These are phyloP conservation scores for Chrysoporthe puriensis DNA, from an alignment of 2,329 filamentous ascomycete genomes.

Conservation along the genomic window DNA sequence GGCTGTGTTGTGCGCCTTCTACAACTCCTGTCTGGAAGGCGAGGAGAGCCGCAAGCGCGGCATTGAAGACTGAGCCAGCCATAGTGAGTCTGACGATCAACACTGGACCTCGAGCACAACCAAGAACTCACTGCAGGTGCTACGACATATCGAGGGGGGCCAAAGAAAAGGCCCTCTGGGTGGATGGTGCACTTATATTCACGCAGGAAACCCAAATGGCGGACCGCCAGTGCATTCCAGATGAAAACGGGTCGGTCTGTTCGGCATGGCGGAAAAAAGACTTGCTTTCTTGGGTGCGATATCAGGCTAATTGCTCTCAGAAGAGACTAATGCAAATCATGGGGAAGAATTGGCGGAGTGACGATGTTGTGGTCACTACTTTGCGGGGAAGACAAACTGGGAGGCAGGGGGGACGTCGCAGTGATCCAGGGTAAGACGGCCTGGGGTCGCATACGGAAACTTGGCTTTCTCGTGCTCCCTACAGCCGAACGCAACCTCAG, in stretches of 20 bases:
- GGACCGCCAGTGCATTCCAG: background rate
- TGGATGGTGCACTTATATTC: background rate
- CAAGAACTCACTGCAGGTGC: background rate
- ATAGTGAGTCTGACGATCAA: constrained; percentile 13
- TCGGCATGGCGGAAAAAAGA: constrained; percentile 9
- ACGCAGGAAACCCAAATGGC: background rate
- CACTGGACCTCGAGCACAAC: constrained; percentile 6
- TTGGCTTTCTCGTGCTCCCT: constrained; percentile 9
- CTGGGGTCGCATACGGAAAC: background rate
- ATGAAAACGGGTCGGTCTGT: background rate
- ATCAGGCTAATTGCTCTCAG: constrained; percentile 13
- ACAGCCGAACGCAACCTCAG: constrained; percentile 5
- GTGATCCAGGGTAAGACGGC: background rate
- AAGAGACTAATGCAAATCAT: background rate
- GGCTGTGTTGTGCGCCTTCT: constrained; percentile 12
- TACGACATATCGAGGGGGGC: background rate
- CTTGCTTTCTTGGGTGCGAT: background rate
- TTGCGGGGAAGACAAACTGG: constrained; percentile 1
- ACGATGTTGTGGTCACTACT: constrained; percentile 3
- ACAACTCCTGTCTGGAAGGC: constrained; percentile 22
- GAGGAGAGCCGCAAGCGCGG: constrained; percentile 22
- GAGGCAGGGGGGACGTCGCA: background rate
- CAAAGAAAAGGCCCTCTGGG: background rate
- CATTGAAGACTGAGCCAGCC: constrained; percentile 13
- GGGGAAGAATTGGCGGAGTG: background rate